These are phyloP conservation scores for Amphicarpaea edgeworthii DNA, from an alignment of 306 rosid species.

Conservation along the genomic window DNA sequence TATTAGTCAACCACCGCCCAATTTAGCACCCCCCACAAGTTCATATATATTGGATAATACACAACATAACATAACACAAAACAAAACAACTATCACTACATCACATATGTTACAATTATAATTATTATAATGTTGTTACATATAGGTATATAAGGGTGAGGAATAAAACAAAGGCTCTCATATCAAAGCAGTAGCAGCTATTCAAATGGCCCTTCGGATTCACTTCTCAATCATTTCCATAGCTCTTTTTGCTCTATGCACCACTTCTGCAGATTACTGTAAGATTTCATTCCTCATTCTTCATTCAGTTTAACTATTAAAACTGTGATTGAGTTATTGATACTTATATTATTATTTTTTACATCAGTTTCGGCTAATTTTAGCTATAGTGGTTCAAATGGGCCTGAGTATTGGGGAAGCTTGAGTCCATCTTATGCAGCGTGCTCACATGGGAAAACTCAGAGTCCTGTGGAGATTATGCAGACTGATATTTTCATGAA, in stretches of 20 bases:
- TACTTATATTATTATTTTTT: neutral
- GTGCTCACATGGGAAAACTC: conserved; percentile 72
- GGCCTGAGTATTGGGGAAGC: conserved; percentile 79
- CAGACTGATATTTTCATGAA: conserved; percentile 12
- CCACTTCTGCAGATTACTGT: conserved; percentile 49
- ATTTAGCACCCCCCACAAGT: conserved; percentile 20
- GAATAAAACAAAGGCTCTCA: conserved; percentile 33
- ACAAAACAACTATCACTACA: conserved; percentile 13
- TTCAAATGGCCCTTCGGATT: conserved; percentile 47
- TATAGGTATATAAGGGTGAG: conserved; percentile 24
- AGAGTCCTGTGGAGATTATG: conserved; percentile 72
- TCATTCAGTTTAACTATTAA: neutral
- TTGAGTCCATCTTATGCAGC: conserved; percentile 57
- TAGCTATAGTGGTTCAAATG: conserved; percentile 61
- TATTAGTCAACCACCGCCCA: conserved; percentile 19
- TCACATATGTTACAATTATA: neutral
- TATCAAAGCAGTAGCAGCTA: conserved; percentile 31
- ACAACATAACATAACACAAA: conserved; percentile 3
- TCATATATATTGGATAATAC: conserved; percentile 6
- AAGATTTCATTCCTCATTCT: conserved; percentile 38
- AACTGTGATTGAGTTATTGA: neutral
- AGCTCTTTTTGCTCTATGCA: conserved; percentile 44
- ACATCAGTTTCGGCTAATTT: conserved; percentile 44
- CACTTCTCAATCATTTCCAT: conserved; percentile 45
- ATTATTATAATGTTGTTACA: neutral